Evolutionary conservation across 805 yeast genomes (phyloP).

Genomic region (Barnettozyma populi): DNA sequence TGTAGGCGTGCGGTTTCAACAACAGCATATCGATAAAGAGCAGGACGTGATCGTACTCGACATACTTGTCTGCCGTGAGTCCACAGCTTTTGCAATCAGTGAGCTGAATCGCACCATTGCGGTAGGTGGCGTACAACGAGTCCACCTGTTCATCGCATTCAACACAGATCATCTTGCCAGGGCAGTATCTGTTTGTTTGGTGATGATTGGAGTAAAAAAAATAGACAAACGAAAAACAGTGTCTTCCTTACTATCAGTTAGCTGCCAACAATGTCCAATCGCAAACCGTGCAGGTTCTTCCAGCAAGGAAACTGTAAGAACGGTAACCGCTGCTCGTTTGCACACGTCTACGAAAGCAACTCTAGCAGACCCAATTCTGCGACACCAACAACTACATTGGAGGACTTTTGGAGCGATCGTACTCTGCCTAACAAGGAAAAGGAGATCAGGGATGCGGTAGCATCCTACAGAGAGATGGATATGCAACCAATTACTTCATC

Average conservation of each 20-base stretch:
- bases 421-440: conserved; percentile 22
- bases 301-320: conserved; percentile 36
- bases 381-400: conserved; percentile 7
- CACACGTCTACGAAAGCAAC: conserved; percentile 32
- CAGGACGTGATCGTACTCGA: conserved; percentile 83
- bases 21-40: conserved; percentile 78
- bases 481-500: conserved; percentile 33
- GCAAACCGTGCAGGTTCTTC: conserved; percentile 38
- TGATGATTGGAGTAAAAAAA: neutral
- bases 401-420: conserved; percentile 22
- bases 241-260: neutral
- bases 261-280: conserved; percentile 18
- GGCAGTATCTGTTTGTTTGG: neutral
- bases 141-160: conserved; percentile 71
- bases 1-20: conserved; percentile 79
- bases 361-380: conserved; percentile 5
- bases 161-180: conserved; percentile 73
- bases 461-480: conserved; percentile 20
- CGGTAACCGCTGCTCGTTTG: conserved; percentile 39
- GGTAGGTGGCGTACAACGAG: conserved; percentile 64
- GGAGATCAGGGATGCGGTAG: conserved; percentile 26
- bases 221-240: neutral
- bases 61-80: conserved; percentile 79
- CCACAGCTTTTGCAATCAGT: conserved; percentile 72
- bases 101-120: conserved; percentile 72